A percentile compares a stretch with the other conserved stretches of the same genome.
These are phyloP conservation scores for Yamadazyma diospyri DNA, from an alignment of 1,139 yeast genomes.

Conservation along the genomic window DNA sequence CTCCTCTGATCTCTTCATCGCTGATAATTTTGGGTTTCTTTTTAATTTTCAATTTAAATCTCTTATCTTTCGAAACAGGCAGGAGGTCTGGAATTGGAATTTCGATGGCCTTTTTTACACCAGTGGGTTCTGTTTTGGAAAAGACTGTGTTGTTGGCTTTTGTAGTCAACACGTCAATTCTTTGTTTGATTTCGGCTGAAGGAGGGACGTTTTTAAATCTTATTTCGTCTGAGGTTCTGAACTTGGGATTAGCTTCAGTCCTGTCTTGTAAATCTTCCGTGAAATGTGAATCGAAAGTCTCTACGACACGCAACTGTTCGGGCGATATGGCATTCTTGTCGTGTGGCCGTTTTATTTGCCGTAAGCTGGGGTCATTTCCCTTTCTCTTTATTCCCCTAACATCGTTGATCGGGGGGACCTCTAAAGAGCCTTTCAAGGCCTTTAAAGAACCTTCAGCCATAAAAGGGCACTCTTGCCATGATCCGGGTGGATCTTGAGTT, in stretches of 20 bases:
- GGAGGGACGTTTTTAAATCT: constrained; percentile 2
- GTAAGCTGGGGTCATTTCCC: not conserved
- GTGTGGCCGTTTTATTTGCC: not conserved
- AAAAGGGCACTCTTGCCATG: not conserved
- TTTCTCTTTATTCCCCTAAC: not conserved
- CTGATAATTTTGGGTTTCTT: constrained; percentile 6
- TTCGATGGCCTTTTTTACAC: not conserved
- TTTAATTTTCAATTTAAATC: constrained; percentile 5
- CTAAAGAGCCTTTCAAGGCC: not conserved
- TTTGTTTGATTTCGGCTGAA: constrained; percentile 8
- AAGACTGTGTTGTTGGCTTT: constrained; percentile 6
- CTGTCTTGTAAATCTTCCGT: not conserved
- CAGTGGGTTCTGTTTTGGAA: constrained; percentile 4
- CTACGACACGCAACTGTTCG: no score
- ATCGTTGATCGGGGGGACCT: not conserved
- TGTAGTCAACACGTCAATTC: constrained; percentile 9
- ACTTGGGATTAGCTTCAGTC: not conserved
- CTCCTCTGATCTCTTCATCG: constrained; percentile 11
- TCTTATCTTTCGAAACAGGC: not conserved
- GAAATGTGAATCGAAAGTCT: not conserved
- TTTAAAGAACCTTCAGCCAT: not conserved
- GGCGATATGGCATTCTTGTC: no score
- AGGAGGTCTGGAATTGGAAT: constrained; percentile 1
- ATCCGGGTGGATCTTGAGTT: not conserved
- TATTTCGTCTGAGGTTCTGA: not conserved